Base-by-base conservation (phyloP, 352 stramenopile genomes). In the Globisporangium apiculatum region DNA sequence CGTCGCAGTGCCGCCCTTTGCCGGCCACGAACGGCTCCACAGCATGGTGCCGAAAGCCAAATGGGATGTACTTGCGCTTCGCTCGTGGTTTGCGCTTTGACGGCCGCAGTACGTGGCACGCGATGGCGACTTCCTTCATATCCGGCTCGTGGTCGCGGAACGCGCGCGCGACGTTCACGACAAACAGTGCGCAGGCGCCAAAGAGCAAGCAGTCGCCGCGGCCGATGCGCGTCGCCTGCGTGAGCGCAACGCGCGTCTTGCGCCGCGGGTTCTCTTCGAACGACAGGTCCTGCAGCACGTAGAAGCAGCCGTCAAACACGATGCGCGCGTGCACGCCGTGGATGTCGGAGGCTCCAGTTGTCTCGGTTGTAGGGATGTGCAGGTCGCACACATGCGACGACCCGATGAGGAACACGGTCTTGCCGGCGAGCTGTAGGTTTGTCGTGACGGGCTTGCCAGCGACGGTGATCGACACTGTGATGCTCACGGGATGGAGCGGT, bases 241-340 rank as follows among this genome's bases (percentile, higher is more conserved):
- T 60, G 4, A 89, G 64, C 50, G 69, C 49, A 0, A 90, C 69
- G 15, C 80, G 78, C 0, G 78, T 89, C 59, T 84, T 76, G 14
- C 65, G 68, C 15, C 57, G 61, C 45, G 71, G 72, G 17, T 87
- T 83, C 1, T 72, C 68, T 47, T 90, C 76, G 55, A 90, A 89
- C 7, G 78, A 87, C 15, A 90, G 60, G 36, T 90, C 80, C 55
- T 90, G 72, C 7, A 90, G 61, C 46, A 90, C 59, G 53, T 86
- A 90, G n/a, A 78, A 84, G 15, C 62, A 61, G 2, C 78, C 78
- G 37, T 91, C 78, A 48, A 89, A 87, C 0, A 62, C 47, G 51
- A 91, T 87, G 24, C 78, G 68, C 37, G 80, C 71, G 58, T 91
- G 80, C 2, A 89, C 72, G 5, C 59, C 64, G 48, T 72, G 72